Evolutionary conservation across 805 yeast genomes (phyloP).

Genomic region (Candida coquimbonensis): DNA sequence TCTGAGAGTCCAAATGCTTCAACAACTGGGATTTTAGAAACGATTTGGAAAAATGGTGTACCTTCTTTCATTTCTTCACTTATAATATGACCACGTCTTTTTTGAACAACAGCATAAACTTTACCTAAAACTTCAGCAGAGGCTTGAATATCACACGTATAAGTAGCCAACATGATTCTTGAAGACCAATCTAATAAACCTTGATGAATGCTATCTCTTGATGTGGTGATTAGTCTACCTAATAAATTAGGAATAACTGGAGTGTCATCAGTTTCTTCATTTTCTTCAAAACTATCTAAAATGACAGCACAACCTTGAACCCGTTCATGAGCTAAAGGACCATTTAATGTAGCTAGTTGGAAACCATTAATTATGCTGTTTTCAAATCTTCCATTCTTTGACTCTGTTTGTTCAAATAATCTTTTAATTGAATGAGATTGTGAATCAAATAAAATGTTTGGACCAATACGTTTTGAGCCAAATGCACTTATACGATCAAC

Average conservation of each 20-base stretch:
- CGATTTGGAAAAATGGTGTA: conserved; percentile 87
- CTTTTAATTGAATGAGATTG: conserved; percentile 30
- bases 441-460: conserved; percentile 64
- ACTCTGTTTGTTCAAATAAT: conserved; percentile 17
- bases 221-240: conserved; percentile 68
- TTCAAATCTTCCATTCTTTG: conserved; percentile 35
- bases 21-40: conserved; percentile 82
- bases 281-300: conserved; percentile 33
- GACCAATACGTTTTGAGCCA: conserved; percentile 73
- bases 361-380: conserved; percentile 75
- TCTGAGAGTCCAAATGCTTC: conserved; percentile 97
- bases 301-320: conserved; percentile 69
- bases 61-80: conserved; percentile 98
- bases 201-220: conserved; percentile 66
- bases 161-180: conserved; percentile 85
- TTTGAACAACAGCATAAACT: conserved; percentile 90
- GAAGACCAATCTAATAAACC: conserved; percentile 80
- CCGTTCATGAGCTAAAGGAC: conserved; percentile 86
- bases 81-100: conserved; percentile 74
- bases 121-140: conserved; percentile 91
- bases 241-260: conserved; percentile 39
- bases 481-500: conserved; percentile 47
- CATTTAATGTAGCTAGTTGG: conserved; percentile 73
- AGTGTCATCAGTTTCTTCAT: conserved; percentile 21
- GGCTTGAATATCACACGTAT: conserved; percentile 91